Evolutionary conservation across 1,139 yeast genomes (phyloP).

Genomic region (Saccharomycopsis hybrid): DNA sequence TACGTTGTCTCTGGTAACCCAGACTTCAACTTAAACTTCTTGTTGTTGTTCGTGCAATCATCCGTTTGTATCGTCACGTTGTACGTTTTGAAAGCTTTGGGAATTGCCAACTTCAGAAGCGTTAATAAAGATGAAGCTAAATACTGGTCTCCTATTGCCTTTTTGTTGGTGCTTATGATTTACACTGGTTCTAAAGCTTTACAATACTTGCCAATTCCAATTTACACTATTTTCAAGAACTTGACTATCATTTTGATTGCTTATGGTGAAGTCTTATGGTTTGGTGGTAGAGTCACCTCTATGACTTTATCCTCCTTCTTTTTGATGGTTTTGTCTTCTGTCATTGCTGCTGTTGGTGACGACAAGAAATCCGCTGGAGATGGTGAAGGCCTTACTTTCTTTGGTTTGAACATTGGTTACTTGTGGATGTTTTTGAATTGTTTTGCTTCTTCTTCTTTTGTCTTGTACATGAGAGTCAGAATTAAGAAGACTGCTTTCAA

Average conservation of each 20-base stretch:
- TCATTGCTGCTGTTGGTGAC: slow-evolving; percentile 93
- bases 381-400: slow-evolving; percentile 27
- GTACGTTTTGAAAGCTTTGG: slow-evolving; percentile 60
- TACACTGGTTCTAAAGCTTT: slow-evolving; percentile 95
- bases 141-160: slow-evolving; percentile 92
- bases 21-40: slow-evolving; percentile 86
- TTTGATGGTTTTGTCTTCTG: slow-evolving; percentile 88
- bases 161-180: slow-evolving; percentile 85
- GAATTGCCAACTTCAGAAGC: slow-evolving; percentile 79
- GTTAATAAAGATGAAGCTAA: slow-evolving; percentile 84
- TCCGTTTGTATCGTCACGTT: slow-evolving; percentile 75
- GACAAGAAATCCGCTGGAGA: slow-evolving; percentile 33
- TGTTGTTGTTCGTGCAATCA: slow-evolving; percentile 76
- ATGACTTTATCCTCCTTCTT: slow-evolving; percentile 86
- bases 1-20: slow-evolving; percentile 73
- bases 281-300: slow-evolving; percentile 85
- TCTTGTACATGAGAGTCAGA: slow-evolving; percentile 92
- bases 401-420: slow-evolving; percentile 71
- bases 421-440: slow-evolving; percentile 96
- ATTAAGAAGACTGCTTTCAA: slow-evolving; percentile 94
- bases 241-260: slow-evolving; percentile 95
- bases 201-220: slow-evolving; percentile 86
- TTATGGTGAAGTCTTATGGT: slow-evolving; percentile 96
- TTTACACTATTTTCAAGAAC: slow-evolving; percentile 95
- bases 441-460: slow-evolving; percentile 88